Evolutionary conservation across 495 filamentous ascomycete genomes (phyloP).

Genomic region (Penicillium mononematosum): DNA sequence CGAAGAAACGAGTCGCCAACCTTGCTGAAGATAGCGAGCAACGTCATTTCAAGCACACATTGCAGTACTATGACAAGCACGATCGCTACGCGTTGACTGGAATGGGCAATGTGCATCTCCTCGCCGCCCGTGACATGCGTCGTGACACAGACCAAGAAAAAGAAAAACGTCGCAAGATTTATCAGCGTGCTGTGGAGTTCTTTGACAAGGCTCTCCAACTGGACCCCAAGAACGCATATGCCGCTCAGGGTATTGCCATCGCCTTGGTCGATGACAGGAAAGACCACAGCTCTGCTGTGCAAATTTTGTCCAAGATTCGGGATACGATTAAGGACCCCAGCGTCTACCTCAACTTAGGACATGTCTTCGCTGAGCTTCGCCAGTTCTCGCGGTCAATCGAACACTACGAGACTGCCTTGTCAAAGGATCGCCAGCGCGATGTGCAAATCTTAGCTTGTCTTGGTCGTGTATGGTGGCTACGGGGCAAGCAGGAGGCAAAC

Average conservation of each 20-base stretch:
- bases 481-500: constrained; percentile 77
- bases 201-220: constrained; percentile 95
- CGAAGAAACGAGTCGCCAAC: constrained; percentile 75
- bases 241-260: constrained; percentile 93
- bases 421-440: constrained; percentile 77
- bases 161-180: constrained; percentile 81
- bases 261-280: constrained; percentile 91
- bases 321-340: constrained; percentile 85
- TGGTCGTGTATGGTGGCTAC: constrained; percentile 88
- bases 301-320: constrained; percentile 81
- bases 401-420: constrained; percentile 83
- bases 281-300: constrained; percentile 73
- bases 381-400: constrained; percentile 91
- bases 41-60: constrained; percentile 90
- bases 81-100: constrained; percentile 90
- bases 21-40: constrained; percentile 87
- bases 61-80: constrained; percentile 93
- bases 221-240: constrained; percentile 90
- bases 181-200: constrained; percentile 91
- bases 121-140: constrained; percentile 88
- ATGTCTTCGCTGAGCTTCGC: constrained; percentile 83
- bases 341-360: constrained; percentile 88
- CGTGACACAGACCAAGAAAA: constrained; percentile 84
- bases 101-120: constrained; percentile 91
- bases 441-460: constrained; percentile 83